Conservation (phyloP, 371 early-diverging fungal genomes). For the Mucor mucedo region DNA sequence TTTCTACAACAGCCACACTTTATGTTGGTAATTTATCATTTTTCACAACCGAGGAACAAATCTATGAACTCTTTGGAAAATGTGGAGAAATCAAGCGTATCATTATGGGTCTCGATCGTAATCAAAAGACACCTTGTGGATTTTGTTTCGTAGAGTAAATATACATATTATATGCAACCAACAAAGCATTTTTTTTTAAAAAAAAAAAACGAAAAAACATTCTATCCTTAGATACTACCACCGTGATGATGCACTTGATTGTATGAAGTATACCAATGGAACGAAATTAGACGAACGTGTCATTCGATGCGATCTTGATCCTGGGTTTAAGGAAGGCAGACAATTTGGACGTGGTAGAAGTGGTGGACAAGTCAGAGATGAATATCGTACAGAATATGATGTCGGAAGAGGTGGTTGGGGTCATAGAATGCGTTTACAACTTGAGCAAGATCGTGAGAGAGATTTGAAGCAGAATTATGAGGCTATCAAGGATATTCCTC, state of each 20-base stretch:
- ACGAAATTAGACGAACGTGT: constrained; percentile 95
- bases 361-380: constrained; percentile 97
- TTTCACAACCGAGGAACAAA: constrained; percentile 98
- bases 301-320: constrained; percentile 96
- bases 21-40: constrained; percentile 98
- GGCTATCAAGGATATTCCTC: constrained; percentile 65
- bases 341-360: constrained; percentile 96
- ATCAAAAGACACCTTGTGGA: constrained; percentile 96
- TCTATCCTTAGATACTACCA: constrained; percentile 78
- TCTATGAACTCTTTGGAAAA: constrained; percentile 95
- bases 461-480: constrained; percentile 71
- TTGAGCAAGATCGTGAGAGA: constrained; percentile 65
- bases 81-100: constrained; percentile 97
- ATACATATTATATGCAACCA: not conserved
- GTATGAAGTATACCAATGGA: constrained; percentile 93
- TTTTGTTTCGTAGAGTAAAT: constrained; percentile 98
- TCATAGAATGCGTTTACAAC: constrained; percentile 70
- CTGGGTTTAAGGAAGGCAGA: constrained; percentile 94
- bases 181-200: not conserved
- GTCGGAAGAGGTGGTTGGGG: constrained; percentile 98
- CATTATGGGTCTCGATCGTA: constrained; percentile 97
- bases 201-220: not conserved
- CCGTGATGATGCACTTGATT: constrained; percentile 84
- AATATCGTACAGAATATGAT: constrained; percentile 94
- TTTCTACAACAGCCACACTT: constrained; percentile 80